Percentiles rank a stretch among this genome's conserved stretches.
These are phyloP conservation scores for Russula vinacea DNA, from an alignment of 768 basidiomycete genomes.

Conservation along the genomic window DNA sequence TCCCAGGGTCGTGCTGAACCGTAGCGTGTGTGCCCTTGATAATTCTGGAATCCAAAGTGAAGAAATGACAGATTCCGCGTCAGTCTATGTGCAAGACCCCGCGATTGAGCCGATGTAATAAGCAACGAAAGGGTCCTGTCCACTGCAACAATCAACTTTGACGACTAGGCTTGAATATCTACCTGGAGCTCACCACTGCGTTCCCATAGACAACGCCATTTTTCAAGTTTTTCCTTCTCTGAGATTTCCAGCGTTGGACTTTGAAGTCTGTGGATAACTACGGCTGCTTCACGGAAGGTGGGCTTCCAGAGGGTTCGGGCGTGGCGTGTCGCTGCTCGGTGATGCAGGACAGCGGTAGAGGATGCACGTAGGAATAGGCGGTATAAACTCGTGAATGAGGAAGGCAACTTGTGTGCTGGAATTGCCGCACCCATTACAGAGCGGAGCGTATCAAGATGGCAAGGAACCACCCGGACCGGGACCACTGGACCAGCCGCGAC, in stretches of 20 bases:
- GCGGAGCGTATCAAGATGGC: neutral
- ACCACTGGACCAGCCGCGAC: neutral
- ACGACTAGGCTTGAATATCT: neutral
- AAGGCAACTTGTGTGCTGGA: slow-evolving; percentile 12
- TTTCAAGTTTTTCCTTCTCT: slow-evolving; percentile 18
- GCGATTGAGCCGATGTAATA: slow-evolving; percentile 56
- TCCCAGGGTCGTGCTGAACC: slow-evolving; percentile 24
- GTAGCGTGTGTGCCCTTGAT: slow-evolving; percentile 17
- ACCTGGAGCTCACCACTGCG: slow-evolving; percentile 18
- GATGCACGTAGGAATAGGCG: slow-evolving; percentile 26
- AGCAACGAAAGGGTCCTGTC: slow-evolving; percentile 64
- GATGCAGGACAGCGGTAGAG: slow-evolving; percentile 27
- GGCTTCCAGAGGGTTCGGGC: slow-evolving; percentile 25
- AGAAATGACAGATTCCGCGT: slow-evolving; percentile 54
- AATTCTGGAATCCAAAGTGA: slow-evolving; percentile 36
- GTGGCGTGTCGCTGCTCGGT: slow-evolving; percentile 18
- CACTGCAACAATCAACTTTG: slow-evolving; percentile 42
- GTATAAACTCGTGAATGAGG: slow-evolving; percentile 25
- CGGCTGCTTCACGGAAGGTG: slow-evolving; percentile 25
- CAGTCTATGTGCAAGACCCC: slow-evolving; percentile 58
- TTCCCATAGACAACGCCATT: slow-evolving; percentile 25
- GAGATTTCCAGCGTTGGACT: neutral
- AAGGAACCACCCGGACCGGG: neutral
- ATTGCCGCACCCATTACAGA: neutral
- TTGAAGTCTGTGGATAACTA: slow-evolving; percentile 17